Conservation (phyloP, 1,284 basidiomycete genomes). For the Austroboletus olivaceoglutinosus region DNA sequence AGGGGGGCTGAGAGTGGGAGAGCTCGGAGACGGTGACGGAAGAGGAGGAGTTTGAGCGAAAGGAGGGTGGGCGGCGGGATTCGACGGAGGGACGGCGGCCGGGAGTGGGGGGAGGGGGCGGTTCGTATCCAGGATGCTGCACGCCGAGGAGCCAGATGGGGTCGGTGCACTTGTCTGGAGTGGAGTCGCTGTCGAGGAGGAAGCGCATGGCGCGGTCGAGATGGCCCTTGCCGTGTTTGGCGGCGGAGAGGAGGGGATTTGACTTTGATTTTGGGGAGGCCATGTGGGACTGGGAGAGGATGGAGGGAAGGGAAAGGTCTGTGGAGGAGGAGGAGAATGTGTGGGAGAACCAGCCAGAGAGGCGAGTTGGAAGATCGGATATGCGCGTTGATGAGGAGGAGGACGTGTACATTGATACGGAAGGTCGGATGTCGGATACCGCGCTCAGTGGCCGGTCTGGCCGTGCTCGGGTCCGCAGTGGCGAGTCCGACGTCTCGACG, state of each 20-base stretch:
- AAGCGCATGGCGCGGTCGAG: conserved; percentile 80
- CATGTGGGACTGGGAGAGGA: conserved; percentile 50
- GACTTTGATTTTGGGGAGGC: conserved; percentile 46
- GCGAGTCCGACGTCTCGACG: conserved; percentile 44
- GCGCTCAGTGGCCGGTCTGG: conserved; percentile 46
- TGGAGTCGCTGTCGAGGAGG: conserved; percentile 79
- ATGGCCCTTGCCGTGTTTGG: conserved; percentile 71
- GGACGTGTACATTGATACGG: conserved; percentile 30
- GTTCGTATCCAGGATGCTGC: conserved; percentile 72
- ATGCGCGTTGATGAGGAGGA: conserved; percentile 34
- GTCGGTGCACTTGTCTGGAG: conserved; percentile 75
- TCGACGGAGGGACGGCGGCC: conserved; percentile 26
- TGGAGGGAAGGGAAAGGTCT: conserved; percentile 62
- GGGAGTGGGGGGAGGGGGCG: conserved; percentile 39
- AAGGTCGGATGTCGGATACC: conserved; percentile 43
- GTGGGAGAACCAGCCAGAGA: conserved; percentile 77
- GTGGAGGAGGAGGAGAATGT: conserved; percentile 66
- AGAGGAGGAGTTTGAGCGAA: conserved; percentile 53
- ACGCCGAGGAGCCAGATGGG: conserved; percentile 85
- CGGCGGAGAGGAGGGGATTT: conserved; percentile 58
- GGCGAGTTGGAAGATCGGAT: conserved; percentile 56
- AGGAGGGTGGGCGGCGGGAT: conserved; percentile 40
- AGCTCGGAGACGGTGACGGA: conserved; percentile 37
- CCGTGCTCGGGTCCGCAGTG: conserved; percentile 42
- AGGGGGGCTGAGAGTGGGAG: conserved; percentile 38